These are phyloP conservation scores for Yarrowia sp. DNA, from an alignment of 805 yeast genomes.

Conservation along the genomic window DNA sequence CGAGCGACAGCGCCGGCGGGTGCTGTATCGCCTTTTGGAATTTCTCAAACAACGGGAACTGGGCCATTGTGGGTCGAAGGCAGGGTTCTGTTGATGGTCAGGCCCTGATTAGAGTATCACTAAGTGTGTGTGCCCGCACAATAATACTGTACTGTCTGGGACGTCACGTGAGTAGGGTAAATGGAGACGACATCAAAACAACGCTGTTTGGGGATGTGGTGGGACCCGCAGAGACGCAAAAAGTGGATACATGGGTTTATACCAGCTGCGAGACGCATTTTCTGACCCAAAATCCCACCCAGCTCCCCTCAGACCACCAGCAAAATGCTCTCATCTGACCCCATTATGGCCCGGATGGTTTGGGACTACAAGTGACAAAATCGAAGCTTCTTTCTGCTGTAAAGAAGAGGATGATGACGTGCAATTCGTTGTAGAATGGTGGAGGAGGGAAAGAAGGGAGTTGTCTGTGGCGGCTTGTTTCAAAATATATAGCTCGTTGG, in stretches of 20 bases:
- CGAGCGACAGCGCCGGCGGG: constrained; percentile 35
- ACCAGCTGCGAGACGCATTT: too few species aligned
- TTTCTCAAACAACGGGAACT: constrained; percentile 17
- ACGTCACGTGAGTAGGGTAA: constrained; percentile 22
- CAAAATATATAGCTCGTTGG: too few species aligned
- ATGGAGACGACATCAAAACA: neutral
- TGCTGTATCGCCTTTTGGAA: constrained; percentile 22
- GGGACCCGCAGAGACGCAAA: neutral
- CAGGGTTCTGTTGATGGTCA: neutral
- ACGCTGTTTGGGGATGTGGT: neutral
- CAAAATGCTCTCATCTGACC: too few species aligned
- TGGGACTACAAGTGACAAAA: too few species aligned
- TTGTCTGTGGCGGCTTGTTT: too few species aligned
- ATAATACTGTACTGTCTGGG: neutral
- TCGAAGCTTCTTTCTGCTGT: too few species aligned
- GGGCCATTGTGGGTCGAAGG: constrained; percentile 16
- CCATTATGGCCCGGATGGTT: neutral
- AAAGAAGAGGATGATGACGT: too few species aligned
- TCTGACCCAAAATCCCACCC: neutral
- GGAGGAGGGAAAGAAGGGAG: too few species aligned
- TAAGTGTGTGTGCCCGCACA: too few species aligned
- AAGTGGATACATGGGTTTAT: neutral
- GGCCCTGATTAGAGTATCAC: neutral
- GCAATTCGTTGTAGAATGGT: too few species aligned
- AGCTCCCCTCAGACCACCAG: too few species aligned